Conservation (phyloP, 768 basidiomycete genomes). For the Hemileccinum impolitum region DNA sequence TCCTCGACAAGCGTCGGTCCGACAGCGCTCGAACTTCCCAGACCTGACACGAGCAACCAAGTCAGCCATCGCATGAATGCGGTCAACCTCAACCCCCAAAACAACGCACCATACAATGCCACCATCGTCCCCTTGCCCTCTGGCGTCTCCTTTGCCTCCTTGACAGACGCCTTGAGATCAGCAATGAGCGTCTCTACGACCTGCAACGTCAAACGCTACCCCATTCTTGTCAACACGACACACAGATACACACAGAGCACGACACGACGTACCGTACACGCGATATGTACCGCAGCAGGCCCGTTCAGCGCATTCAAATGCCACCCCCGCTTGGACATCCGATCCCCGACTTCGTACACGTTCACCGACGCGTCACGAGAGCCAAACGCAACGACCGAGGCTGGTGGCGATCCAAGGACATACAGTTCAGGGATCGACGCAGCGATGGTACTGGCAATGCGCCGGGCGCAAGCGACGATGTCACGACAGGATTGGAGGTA, state of each 20-base stretch:
- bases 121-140: constrained; percentile 86
- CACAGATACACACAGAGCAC: neutral
- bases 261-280: constrained; percentile 72
- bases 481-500: constrained; percentile 81
- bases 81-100: too few species aligned
- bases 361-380: constrained; percentile 53
- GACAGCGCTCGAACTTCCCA: constrained; percentile 78
- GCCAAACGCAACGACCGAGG: constrained; percentile 88
- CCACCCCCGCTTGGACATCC: constrained; percentile 85
- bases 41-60: constrained; percentile 41
- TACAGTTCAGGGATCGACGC: constrained; percentile 78
- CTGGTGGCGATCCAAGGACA: constrained; percentile 84
- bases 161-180: constrained; percentile 78
- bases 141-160: constrained; percentile 60
- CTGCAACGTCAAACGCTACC: constrained; percentile 73
- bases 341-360: constrained; percentile 87
- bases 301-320: constrained; percentile 81
- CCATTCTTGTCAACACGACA: neutral
- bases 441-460: constrained; percentile 64
- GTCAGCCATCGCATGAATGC: neutral
- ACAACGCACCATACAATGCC: constrained; percentile 74
- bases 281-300: constrained; percentile 87
- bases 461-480: constrained; percentile 74
- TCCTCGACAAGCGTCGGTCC: constrained; percentile 79
- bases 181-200: constrained; percentile 75